Conservation (phyloP, 495 filamentous ascomycete species). For the Bacidia gigantensis region DNA sequence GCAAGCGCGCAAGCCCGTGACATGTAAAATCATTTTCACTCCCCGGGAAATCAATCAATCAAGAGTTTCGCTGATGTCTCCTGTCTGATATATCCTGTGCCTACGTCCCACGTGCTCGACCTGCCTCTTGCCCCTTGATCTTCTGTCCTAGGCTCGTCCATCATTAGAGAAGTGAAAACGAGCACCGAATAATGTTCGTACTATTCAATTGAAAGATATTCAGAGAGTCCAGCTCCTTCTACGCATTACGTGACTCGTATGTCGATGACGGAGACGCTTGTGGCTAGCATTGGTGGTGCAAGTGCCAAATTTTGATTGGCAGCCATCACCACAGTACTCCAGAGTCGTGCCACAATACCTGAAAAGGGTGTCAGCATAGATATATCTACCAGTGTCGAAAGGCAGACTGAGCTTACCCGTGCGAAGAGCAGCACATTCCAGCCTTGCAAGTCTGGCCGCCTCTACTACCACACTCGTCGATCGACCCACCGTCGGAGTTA, state of each 20-base stretch:
- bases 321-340: slow-evolving; percentile 29
- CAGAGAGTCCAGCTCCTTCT: slow-evolving; percentile 10
- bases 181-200: no score
- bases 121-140: no score
- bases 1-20: no score
- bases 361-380: neutral
- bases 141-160: no score
- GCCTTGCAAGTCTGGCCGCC: slow-evolving; percentile 14
- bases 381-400: neutral
- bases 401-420: slow-evolving; percentile 9
- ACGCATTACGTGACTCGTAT: slow-evolving; percentile 9
- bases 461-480: slow-evolving; percentile 16
- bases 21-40: no score
- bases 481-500: slow-evolving; percentile 5
- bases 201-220: no score
- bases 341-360: slow-evolving; percentile 28
- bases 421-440: slow-evolving; percentile 17
- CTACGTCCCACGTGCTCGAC: no score
- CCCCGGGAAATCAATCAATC: no score
- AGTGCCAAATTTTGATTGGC: slow-evolving; percentile 26
- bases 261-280: slow-evolving; percentile 4
- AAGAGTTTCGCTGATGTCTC: no score
- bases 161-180: no score
- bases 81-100: no score
- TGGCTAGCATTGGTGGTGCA: slow-evolving; percentile 15